Evolutionary conservation across 495 filamentous ascomycete species (phyloP).

Genomic region (Copromyces sp.): DNA sequence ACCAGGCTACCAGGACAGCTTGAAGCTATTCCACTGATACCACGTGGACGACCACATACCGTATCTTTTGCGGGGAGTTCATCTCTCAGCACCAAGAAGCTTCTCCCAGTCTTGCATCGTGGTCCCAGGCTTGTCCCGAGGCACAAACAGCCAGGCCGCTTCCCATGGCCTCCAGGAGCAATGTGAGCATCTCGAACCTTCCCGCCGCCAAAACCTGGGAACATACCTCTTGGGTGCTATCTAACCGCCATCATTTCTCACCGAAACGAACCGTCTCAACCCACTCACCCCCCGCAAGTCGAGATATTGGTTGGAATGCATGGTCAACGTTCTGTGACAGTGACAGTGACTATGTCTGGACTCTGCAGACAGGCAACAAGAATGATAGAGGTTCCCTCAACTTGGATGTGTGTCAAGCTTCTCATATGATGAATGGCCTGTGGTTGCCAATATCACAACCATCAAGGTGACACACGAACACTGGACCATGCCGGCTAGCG

Average conservation of each 20-base stretch:
- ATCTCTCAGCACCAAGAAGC: not conserved
- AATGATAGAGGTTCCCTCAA: not conserved
- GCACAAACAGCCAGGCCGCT: not conserved
- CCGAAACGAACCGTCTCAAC: not conserved
- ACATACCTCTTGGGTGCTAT: not conserved
- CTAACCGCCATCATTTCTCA: slow-evolving; percentile 1
- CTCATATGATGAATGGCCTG: not conserved
- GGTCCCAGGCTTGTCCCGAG: not conserved
- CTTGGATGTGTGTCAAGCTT: not conserved
- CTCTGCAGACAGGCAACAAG: not conserved
- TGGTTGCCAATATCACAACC: not conserved
- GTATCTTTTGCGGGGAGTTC: not conserved
- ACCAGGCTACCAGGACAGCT: not conserved
- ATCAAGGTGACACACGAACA: not conserved
- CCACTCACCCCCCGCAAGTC: not conserved
- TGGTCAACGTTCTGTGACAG: slow-evolving; percentile 7
- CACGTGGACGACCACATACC: not conserved
- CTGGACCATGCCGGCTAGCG: not conserved
- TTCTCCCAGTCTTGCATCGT: not conserved
- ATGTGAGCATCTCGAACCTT: not conserved
- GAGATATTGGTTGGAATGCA: slow-evolving; percentile 10
- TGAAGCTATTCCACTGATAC: not conserved
- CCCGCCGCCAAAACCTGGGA: not conserved
- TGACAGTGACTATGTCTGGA: slow-evolving; percentile 15
- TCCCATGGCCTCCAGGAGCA: not conserved